A percentile compares a stretch with the other conserved stretches of the same genome.
These are phyloP conservation scores for Starmerella bombi DNA, from an alignment of 805 yeast species.

Conservation along the genomic window DNA sequence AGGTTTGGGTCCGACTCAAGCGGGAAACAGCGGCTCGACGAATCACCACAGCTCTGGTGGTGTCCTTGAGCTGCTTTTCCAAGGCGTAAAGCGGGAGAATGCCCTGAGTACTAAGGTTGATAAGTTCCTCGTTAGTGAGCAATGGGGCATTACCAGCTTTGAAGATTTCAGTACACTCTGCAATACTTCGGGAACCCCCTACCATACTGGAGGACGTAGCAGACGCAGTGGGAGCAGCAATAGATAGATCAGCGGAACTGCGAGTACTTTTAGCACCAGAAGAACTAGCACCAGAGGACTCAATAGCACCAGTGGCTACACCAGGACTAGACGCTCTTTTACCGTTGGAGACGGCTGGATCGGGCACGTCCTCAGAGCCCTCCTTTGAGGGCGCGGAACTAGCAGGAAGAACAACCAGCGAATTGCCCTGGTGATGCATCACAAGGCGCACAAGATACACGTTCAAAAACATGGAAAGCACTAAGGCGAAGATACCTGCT, in stretches of 20 bases:
- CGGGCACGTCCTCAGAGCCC: background rate
- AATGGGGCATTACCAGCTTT: conserved; percentile 59
- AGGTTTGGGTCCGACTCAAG: conserved; percentile 66
- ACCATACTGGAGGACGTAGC: background rate
- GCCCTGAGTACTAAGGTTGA: conserved; percentile 54
- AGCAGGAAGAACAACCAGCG: conserved; percentile 26
- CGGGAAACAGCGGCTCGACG: conserved; percentile 88
- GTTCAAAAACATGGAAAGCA: conserved; percentile 66
- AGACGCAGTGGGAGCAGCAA: background rate
- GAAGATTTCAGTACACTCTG: conserved; percentile 47
- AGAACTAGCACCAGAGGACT: background rate
- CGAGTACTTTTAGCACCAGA: background rate
- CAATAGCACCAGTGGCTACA: background rate
- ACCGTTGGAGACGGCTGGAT: background rate
- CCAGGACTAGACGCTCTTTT: background rate
- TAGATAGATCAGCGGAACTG: background rate
- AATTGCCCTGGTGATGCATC: conserved; percentile 39
- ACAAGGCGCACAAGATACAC: conserved; percentile 57
- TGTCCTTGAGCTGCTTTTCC: conserved; percentile 81
- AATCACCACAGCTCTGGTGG: conserved; percentile 80
- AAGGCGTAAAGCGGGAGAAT: conserved; percentile 85
- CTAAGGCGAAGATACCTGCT: conserved; percentile 54
- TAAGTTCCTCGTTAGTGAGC: conserved; percentile 61
- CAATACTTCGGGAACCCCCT: conserved; percentile 29
- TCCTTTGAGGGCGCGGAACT: conserved; percentile 15